Evolutionary conservation across 2,329 filamentous ascomycete species (phyloP), one percentile per base, ranked within the genome.

Genomic region (Fusarium floridanum): DNA sequence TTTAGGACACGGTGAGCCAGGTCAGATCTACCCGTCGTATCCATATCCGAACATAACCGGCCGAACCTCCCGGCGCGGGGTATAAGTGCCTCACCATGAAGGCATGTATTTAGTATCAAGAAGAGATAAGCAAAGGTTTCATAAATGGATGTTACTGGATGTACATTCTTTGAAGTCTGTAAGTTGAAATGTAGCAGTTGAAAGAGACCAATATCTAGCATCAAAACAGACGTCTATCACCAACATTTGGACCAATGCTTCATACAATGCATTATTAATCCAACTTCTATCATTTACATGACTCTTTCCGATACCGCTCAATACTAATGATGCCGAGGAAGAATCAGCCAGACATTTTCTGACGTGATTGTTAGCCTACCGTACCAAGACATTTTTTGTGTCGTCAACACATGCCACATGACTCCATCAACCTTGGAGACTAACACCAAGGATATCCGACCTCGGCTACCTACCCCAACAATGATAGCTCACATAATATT

Each of bases 31-130:
- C 34, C 56, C 55, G 32, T 48, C 14, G 43, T 48, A 59, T 34
- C 55, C 55, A 36, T 48, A 57, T 34, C 55, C 56, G 56, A 59
- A 20, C 56, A 59, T 59, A 59, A 59, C 56, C 56, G 55, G 22
- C 55, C 55, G 34, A 17, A 59, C 55, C 55, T 37, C 34, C 48
- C n/a, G 56, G 36, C 16, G 56, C 56, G 56, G 56, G 56, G 56
- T 59, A 39, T 27, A 57, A 39, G 32, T 27, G 56, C 22, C 34
- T 59, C 32, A n/a, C 10, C 12, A 39, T 34, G 32, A 41, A 20
- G 72, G 10, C 24, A 27, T 6, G 17, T 20, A 29, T 2, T 41
- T 8, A 20, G 9, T 27, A 39, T 59, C 5, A n/a, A 59, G 22
- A 5, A 29, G 22, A n/a, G 9, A 29, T 36, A 3, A 36, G 29